Conservation (phyloP, 2,329 filamentous ascomycete genomes). For the Colletotrichum karsti region DNA sequence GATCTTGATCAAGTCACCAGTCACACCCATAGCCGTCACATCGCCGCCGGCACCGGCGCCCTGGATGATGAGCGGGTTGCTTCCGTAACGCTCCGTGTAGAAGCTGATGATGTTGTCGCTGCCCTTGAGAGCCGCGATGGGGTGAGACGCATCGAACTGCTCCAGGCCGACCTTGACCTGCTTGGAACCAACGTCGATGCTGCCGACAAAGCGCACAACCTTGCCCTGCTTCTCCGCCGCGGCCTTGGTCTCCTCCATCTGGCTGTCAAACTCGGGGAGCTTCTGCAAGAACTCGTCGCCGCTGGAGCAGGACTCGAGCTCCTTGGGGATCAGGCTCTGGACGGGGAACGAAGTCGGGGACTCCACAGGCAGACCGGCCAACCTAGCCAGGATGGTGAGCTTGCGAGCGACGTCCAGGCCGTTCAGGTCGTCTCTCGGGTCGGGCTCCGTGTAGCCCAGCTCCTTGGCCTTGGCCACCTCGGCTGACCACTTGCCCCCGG, state of each 20-base stretch:
- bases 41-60: slow-evolving; percentile 94
- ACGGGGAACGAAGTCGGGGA: slow-evolving; percentile 91
- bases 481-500: slow-evolving; percentile 85
- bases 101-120: slow-evolving; percentile 99
- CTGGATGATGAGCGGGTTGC: slow-evolving; percentile 92
- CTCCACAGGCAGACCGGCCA: slow-evolving; percentile 83
- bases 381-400: slow-evolving; percentile 89
- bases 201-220: slow-evolving; percentile 93
- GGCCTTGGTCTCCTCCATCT: slow-evolving; percentile 90
- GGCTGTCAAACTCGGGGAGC: slow-evolving; percentile 83
- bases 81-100: slow-evolving; percentile 94
- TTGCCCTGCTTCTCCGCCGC: slow-evolving; percentile 88
- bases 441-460: slow-evolving; percentile 90
- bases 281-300: slow-evolving; percentile 87
- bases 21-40: slow-evolving; percentile 97
- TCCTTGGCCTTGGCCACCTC: slow-evolving; percentile 94
- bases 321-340: slow-evolving; percentile 89
- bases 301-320: slow-evolving; percentile 78
- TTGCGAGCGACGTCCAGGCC: slow-evolving; percentile 94
- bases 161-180: slow-evolving; percentile 92
- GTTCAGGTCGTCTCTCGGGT: slow-evolving; percentile 87
- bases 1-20: slow-evolving; percentile 91
- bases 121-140: slow-evolving; percentile 93
- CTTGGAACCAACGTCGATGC: slow-evolving; percentile 84
- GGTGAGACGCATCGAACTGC: slow-evolving; percentile 86